Evolutionary conservation across 257 asterid genomes (phyloP), one percentile per base, ranked within the genome.

Genomic region (Solanum commersonii): DNA sequence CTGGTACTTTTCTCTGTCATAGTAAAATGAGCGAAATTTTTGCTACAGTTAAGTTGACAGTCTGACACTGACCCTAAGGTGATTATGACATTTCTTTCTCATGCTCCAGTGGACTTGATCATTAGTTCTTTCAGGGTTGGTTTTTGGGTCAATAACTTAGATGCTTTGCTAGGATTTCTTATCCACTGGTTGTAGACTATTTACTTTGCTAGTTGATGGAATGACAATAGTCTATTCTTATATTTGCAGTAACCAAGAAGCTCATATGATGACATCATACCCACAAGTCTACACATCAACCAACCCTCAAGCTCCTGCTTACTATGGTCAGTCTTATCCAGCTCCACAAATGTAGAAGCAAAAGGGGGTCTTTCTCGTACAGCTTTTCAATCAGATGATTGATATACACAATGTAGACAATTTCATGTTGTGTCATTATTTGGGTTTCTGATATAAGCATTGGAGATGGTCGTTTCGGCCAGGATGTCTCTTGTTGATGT

Each of bases 301-400:
- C 20, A 87, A 91, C 44, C 84, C 92, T 31, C 93, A 90, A 90
- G 89, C 92, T 20, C 93, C 93, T 37, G 78, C 90, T 25, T 92
- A 92, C 89, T 92, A 94, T 34, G 89, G 90, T 78, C 94, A 90
- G 40, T 63, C 94, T 14, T 92, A 92, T 81, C 91, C 90, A 65
- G 94, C 92, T 38, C 93, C 92, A 18, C 94, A 90, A 31, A 87
- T 90, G 73, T 92, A 91, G 85, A 49, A 65, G 70, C 42, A 40
- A 35, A 71, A 25, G 44, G 37, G 82, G 38, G 18, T 68, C 40
- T 65, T 13, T 25, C 46, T 85, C 63, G 31, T 71, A 27, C 87
- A 68, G 70, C 67, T 42, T 71, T 67, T 85, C 7, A 85, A 68
- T 85, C 79, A 38, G 63, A 85, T 37, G 87, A 38, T 85, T 68